Evolutionary conservation across 331 rosid species (phyloP).

Genomic region (Malus hybrid): DNA sequence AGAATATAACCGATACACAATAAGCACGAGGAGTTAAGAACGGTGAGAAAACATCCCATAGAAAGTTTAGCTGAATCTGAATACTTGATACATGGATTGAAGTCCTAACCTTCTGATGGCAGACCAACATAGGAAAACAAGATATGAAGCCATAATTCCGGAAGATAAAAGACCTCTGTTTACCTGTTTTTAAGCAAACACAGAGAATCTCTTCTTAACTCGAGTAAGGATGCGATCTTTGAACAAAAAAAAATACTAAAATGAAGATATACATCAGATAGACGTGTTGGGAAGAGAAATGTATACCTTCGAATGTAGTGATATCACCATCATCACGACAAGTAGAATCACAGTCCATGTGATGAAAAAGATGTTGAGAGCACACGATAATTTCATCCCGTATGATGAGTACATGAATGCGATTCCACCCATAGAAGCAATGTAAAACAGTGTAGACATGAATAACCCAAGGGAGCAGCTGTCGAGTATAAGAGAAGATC

Average conservation of each 20-base stretch:
- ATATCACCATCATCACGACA: conserved; percentile 51
- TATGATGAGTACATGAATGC: conserved; percentile 47
- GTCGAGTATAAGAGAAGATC: conserved; percentile 17
- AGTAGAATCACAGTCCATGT: conserved; percentile 85
- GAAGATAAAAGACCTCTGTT: conserved; percentile 85
- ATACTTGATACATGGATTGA: not conserved
- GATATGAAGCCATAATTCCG: conserved; percentile 87
- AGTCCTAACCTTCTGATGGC: conserved; percentile 74
- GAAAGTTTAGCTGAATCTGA: not conserved
- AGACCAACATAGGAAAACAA: conserved; percentile 86
- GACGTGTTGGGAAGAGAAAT: not conserved
- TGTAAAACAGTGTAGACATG: conserved; percentile 63
- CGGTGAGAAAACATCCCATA: not conserved
- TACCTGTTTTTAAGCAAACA: conserved; percentile 43
- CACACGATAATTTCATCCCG: conserved; percentile 48
- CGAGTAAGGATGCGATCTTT: not conserved
- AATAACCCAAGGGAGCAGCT: conserved; percentile 76
- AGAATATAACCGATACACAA: not conserved
- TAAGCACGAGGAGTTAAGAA: not conserved
- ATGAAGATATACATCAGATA: not conserved
- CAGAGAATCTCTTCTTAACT: not conserved
- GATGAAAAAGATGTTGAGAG: conserved; percentile 78
- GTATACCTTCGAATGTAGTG: conserved; percentile 76
- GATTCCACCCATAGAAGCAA: conserved; percentile 59
- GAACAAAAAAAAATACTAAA: not conserved